Percentiles rank a stretch among this genome's conserved stretches.
Evolutionary conservation across 2,329 filamentous ascomycete genomes (phyloP).

Genomic region (Neonectria punicea): DNA sequence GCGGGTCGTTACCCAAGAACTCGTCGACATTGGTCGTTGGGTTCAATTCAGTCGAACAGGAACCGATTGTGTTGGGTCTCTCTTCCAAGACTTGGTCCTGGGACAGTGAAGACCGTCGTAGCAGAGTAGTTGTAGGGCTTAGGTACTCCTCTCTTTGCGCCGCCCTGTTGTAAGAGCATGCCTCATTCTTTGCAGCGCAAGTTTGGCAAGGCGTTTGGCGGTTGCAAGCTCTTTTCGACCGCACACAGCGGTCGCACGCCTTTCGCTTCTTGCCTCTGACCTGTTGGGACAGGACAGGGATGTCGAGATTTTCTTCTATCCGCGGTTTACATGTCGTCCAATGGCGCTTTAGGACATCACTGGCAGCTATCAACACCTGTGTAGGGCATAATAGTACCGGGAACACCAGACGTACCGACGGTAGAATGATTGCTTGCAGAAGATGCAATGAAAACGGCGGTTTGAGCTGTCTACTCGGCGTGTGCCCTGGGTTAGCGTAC

Average conservation of each 20-base stretch:
- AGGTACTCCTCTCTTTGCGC: neutral
- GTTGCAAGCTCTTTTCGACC: neutral
- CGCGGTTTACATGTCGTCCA: neutral
- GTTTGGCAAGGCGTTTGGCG: neutral
- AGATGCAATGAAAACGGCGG: neutral
- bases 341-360: constrained; percentile 8
- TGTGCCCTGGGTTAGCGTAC: neutral
- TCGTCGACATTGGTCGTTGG: too few relatives aligned
- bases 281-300: constrained; percentile 1
- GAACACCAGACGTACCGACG: neutral
- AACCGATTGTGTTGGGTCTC: too few relatives aligned
- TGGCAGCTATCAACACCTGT: neutral
- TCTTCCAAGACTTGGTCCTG: neutral
- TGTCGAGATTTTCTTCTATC: neutral
- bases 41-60: too few relatives aligned
- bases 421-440: neutral
- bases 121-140: neutral
- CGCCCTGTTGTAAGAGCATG: neutral
- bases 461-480: neutral
- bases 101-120: neutral
- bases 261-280: constrained; percentile 5
- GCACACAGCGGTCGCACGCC: constrained; percentile 8
- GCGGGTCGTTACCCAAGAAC: neutral
- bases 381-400: rapidly evolving
- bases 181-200: neutral